phyloP scores from a whole-genome alignment of 768 basidiomycete genomes.

The Phaeolepiota aurea region DNA sequence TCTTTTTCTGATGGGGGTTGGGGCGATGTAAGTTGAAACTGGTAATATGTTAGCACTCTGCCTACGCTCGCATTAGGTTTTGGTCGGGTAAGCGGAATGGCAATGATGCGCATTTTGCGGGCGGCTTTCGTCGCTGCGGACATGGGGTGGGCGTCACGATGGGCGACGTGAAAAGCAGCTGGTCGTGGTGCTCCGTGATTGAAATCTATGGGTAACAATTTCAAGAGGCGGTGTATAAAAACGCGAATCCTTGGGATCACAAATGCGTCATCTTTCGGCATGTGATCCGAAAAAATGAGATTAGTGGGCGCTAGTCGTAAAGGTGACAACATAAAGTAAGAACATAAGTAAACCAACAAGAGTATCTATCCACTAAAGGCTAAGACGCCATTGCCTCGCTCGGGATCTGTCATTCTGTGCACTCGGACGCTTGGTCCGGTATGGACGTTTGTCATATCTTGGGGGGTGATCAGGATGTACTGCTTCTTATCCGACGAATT shows the following conservation, averaged over 20 bases:
- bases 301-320: not conserved
- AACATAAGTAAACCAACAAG: no score
- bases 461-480: constrained; percentile 94
- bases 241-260: no score
- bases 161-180: no score
- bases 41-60: constrained; percentile 31
- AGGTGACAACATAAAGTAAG: not conserved
- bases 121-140: constrained; percentile 12
- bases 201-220: no score
- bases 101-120: constrained; percentile 34
- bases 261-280: constrained; percentile 2
- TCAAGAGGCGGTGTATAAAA: no score
- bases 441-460: constrained; percentile 73
- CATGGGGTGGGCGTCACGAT: no score
- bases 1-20: constrained; percentile 9
- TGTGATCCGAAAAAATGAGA: not conserved
- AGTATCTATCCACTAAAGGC: constrained; percentile 17
- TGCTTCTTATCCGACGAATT: constrained; percentile 84
- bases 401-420: constrained; percentile 71
- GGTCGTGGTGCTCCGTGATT: no score
- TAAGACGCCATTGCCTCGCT: constrained; percentile 50
- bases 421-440: constrained; percentile 67
- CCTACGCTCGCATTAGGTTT: constrained; percentile 11
- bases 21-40: constrained; percentile 28
- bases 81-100: constrained; percentile 35